phyloP scores from a whole-genome alignment of 2,329 filamentous ascomycete species.

The Myriosclerotinia duriaeana region DNA sequence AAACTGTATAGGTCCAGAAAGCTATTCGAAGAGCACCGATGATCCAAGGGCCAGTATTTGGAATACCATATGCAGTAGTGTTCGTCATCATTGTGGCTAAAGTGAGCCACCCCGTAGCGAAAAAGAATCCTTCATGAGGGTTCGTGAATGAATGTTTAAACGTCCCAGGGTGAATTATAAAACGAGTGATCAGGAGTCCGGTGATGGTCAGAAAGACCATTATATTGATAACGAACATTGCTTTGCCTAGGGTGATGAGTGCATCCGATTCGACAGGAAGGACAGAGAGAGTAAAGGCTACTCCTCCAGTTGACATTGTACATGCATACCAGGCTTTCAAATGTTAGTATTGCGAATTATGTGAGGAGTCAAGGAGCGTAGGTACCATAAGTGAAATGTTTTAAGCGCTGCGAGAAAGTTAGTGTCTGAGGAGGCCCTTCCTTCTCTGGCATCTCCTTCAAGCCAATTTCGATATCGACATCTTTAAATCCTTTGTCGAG shows the following conservation, averaged over 20 bases:
- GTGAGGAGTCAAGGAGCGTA: constrained; percentile 25
- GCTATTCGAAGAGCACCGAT: constrained; percentile 58
- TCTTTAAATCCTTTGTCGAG: background rate
- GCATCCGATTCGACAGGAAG: constrained; percentile 57
- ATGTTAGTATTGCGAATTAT: constrained; percentile 31
- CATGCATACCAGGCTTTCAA: constrained; percentile 63
- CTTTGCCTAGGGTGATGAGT: constrained; percentile 61
- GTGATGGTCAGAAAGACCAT: constrained; percentile 60
- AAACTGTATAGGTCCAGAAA: constrained; percentile 68
- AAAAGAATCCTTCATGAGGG: constrained; percentile 68
- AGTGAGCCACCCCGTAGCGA: constrained; percentile 70
- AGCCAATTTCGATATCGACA: background rate
- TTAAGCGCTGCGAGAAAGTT: constrained; percentile 18
- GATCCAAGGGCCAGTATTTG: constrained; percentile 54
- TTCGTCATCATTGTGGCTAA: constrained; percentile 67
- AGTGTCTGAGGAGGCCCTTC: constrained; percentile 1
- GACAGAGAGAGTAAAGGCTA: constrained; percentile 63
- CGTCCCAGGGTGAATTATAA: constrained; percentile 57
- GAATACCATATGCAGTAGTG: constrained; percentile 64
- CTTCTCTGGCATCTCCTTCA: constrained; percentile 12
- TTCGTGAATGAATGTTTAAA: constrained; percentile 59
- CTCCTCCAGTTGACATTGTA: constrained; percentile 72
- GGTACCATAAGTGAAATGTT: constrained; percentile 23
- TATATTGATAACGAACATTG: constrained; percentile 69
- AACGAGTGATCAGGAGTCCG: constrained; percentile 57